Evolutionary conservation across 2,329 filamentous ascomycete species (phyloP).

Genomic region (Septoria linicola): DNA sequence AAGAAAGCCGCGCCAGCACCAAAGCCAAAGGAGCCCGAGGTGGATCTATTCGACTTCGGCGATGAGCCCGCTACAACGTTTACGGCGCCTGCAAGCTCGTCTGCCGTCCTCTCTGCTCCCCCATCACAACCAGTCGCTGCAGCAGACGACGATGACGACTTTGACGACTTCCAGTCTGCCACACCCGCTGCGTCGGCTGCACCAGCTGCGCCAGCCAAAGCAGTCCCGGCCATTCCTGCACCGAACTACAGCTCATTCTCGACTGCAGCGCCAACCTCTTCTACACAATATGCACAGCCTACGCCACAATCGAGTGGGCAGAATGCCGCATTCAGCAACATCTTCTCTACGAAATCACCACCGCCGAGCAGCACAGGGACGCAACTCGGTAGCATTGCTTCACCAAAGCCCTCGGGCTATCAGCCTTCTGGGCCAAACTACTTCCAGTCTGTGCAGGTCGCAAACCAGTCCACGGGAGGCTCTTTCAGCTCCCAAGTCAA

Average conservation of each 20-base stretch:
- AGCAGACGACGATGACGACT: slow-evolving; percentile 78
- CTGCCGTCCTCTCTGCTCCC: slow-evolving; percentile 29
- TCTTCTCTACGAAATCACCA: slow-evolving; percentile 81
- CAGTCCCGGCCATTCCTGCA: slow-evolving; percentile 37
- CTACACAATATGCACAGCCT: slow-evolving; percentile 74
- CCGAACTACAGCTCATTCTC: slow-evolving; percentile 44
- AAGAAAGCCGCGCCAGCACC: slow-evolving; percentile 67
- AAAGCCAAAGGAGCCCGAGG: slow-evolving; percentile 84
- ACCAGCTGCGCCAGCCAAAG: slow-evolving; percentile 44
- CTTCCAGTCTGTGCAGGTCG: slow-evolving; percentile 72
- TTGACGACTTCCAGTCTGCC: slow-evolving; percentile 96
- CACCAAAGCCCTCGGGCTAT: slow-evolving; percentile 62
- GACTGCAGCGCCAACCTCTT: slow-evolving; percentile 51
- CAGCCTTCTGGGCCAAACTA: slow-evolving; percentile 87
- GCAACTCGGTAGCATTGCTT: slow-evolving; percentile 38
- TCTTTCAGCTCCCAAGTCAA: slow-evolving; percentile 44
- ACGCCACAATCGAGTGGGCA: slow-evolving; percentile 82
- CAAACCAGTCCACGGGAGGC: slow-evolving; percentile 38
- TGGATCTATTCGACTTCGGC: slow-evolving; percentile 84
- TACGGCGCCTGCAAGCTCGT: slow-evolving; percentile 38
- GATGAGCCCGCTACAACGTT: slow-evolving; percentile 52
- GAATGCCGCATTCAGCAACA: slow-evolving; percentile 73
- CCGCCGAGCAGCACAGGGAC: slow-evolving; percentile 56
- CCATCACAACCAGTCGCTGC: slow-evolving; percentile 33
- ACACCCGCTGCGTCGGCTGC: slow-evolving; percentile 54